Base-by-base conservation (phyloP, 2,329 filamentous ascomycete genomes). In the Botrytis tulipae region DNA sequence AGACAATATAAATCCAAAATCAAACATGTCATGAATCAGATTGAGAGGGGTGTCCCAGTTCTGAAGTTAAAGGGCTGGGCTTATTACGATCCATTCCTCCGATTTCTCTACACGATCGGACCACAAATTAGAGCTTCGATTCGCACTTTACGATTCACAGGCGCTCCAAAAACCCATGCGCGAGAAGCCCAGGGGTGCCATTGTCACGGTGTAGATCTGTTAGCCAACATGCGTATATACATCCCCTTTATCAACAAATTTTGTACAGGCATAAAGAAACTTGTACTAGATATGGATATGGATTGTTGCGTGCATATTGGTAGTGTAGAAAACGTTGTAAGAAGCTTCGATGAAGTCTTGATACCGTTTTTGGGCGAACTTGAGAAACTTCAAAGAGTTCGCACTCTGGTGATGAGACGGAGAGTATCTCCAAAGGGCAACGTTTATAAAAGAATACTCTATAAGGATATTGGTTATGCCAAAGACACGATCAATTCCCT, bases 321-420 rank as follows among this genome's bases (percentile, higher is more conserved):
- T 1, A 51, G 12, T 51, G 1, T 51, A 3, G 12, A 0, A 16
- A n/a, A 51, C 0, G 48, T n/a, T n/a, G 12, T 51, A 1, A n/a
- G 25, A n/a, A n/a, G 48, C 25, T 51, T 51, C 48, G 48, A 51
- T 14, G 48, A 51, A 51, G 48, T 51, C 48, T 51, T 51, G 25
- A 51, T 14, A n/a, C 48, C 25, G 4, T 51, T 51, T 51, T n/a
- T 51, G 25, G 12, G 48, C 6, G 48, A 51, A n/a, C 48, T 51
- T 16, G 25, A n/a, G 48, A 51, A 51, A 51, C 48, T 51, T 51
- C 48, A 51, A 14, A 51, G 2, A n/a, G 48, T 51, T 51, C 48
- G 48, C 48, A 16, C 2, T 51, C 48, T 51, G 25, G 25, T 14
- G 22, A 25, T 25, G 48, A 51, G 25, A 51, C 10, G 48, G 25